These are phyloP conservation scores for Penicillium capsulatum DNA, from an alignment of 2,329 filamentous ascomycete species.

Conservation along the genomic window DNA sequence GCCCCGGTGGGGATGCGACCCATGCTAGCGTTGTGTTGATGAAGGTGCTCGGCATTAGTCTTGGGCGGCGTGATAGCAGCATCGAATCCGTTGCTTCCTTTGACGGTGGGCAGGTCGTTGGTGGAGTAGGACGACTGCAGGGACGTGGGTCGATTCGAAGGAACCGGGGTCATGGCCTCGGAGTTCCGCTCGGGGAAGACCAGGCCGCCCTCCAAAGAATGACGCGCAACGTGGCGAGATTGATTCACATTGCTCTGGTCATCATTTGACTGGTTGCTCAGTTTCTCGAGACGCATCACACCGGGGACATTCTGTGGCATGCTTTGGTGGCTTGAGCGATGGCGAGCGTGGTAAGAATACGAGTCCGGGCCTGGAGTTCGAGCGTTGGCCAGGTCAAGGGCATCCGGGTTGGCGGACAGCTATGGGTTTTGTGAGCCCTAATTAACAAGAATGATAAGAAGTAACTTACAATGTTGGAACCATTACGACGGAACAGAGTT, in stretches of 20 bases:
- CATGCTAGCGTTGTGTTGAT: conserved; percentile 75
- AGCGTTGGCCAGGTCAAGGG: conserved; percentile 72
- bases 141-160: conserved; percentile 40
- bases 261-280: conserved; percentile 31
- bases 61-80: conserved; percentile 48
- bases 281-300: conserved; percentile 39
- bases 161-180: conserved; percentile 23
- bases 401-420: conserved; percentile 75
- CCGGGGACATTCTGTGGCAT: conserved; percentile 53
- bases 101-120: conserved; percentile 81
- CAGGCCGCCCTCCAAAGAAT: conserved; percentile 45
- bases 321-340: conserved; percentile 61
- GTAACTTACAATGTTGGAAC: conserved; percentile 52
- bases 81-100: conserved; percentile 56
- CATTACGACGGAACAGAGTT: conserved; percentile 53
- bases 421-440: conserved; percentile 45
- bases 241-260: conserved; percentile 24
- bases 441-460: not conserved
- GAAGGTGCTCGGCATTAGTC: conserved; percentile 57
- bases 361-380: conserved; percentile 63
- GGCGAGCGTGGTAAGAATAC: conserved; percentile 63
- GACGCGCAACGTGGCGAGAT: conserved; percentile 40
- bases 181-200: conserved; percentile 28
- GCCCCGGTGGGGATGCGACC: conserved; percentile 70
- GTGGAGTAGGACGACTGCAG: conserved; percentile 84